Conservation (phyloP, 2,329 filamentous ascomycete species). For the Neofusicoccum cordaticola region DNA sequence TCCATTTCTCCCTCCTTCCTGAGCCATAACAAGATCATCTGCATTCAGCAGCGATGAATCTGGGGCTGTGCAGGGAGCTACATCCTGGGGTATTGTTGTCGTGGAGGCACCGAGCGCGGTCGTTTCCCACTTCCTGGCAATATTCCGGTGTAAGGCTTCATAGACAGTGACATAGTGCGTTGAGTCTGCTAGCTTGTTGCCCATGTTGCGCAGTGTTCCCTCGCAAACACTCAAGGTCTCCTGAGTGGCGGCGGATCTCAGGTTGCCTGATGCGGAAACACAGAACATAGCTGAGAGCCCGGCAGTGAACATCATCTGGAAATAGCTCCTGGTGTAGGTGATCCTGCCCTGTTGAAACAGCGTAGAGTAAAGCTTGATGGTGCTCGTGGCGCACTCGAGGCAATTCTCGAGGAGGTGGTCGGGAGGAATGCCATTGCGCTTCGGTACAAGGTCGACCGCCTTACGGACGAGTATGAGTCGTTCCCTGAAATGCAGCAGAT, state of each 20-base stretch:
- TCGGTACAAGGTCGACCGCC: constrained; percentile 39
- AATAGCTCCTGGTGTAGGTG: constrained; percentile 49
- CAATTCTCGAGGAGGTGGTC: constrained; percentile 26
- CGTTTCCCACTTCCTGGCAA: constrained; percentile 14
- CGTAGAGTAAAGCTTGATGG: constrained; percentile 40
- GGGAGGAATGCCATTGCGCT: constrained; percentile 10
- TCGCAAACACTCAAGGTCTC: constrained; percentile 21
- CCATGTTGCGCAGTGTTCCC: constrained; percentile 26
- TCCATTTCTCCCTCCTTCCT: no score
- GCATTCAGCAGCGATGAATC: background rate
- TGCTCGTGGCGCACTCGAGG: constrained; percentile 35
- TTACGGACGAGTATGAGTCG: constrained; percentile 40
- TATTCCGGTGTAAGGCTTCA: constrained; percentile 26
- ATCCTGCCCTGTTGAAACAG: constrained; percentile 38
- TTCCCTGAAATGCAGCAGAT: constrained; percentile 43
- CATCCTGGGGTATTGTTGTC: no score
- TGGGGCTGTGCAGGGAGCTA: no score
- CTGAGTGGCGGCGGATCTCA: constrained; percentile 16
- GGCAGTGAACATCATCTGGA: constrained; percentile 48
- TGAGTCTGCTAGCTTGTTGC: constrained; percentile 27
- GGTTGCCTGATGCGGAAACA: constrained; percentile 27
- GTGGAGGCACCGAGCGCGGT: background rate
- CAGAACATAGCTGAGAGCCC: constrained; percentile 32
- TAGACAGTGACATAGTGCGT: constrained; percentile 28
- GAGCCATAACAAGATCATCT: background rate